Percentiles rank a stretch among this genome's conserved stretches.
Conservation (phyloP, 805 yeast species). For the Cyberlindnera petersonii region DNA sequence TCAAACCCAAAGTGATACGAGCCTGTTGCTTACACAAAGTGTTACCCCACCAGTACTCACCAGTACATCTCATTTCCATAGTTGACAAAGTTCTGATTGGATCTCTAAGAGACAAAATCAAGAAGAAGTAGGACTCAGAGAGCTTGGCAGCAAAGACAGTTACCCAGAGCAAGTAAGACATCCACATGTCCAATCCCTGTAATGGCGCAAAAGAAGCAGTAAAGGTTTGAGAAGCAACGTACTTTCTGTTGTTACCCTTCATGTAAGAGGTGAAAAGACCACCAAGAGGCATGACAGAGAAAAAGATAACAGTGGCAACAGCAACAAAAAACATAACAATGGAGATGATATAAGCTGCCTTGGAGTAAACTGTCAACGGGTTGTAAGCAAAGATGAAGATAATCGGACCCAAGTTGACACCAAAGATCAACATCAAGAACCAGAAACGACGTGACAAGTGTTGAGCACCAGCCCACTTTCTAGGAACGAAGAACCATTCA, state of each 20-base stretch:
- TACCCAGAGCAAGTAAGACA: constrained; percentile 90
- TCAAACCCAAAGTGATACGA: constrained; percentile 83
- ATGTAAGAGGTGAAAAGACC: constrained; percentile 91
- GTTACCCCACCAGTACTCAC: constrained; percentile 87
- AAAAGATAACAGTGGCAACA: constrained; percentile 76
- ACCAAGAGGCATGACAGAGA: constrained; percentile 94
- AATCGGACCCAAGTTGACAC: constrained; percentile 77
- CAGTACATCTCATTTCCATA: constrained; percentile 88
- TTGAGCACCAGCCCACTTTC: constrained; percentile 99
- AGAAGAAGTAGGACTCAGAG: constrained; percentile 86
- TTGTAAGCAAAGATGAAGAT: constrained; percentile 82
- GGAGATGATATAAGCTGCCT: constrained; percentile 71
- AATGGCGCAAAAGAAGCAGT: constrained; percentile 86
- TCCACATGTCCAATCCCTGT: constrained; percentile 88
- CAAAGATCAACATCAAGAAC: constrained; percentile 64
- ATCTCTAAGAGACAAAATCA: constrained; percentile 86
- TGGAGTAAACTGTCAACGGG: constrained; percentile 60
- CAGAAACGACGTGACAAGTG: constrained; percentile 84
- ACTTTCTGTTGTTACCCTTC: constrained; percentile 81
- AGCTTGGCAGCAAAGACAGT: constrained; percentile 86
- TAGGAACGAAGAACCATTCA: constrained; percentile 96
- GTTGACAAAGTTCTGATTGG: constrained; percentile 88
- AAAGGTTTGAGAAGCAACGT: constrained; percentile 91
- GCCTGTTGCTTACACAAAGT: constrained; percentile 81
- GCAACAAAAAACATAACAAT: constrained; percentile 89